Evolutionary conservation across 2,329 filamentous ascomycete genomes (phyloP), one percentile per base, ranked within the genome.

Genomic region (Stenocarpella maydis): DNA sequence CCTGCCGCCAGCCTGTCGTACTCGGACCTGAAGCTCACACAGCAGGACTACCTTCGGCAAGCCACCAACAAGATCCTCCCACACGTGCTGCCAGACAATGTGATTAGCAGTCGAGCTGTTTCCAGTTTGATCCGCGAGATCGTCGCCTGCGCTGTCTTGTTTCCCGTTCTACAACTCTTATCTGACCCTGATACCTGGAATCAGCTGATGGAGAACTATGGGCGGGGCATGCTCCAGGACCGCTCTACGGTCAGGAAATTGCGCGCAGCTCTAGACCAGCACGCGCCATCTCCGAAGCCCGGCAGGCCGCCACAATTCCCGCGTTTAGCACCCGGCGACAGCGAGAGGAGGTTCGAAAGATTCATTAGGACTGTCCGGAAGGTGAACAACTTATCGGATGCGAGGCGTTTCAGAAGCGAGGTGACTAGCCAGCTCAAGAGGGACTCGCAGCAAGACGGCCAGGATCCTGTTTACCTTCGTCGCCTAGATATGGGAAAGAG

Each of bases 161-260:
- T 90, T 50, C 96, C 96, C 0, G 83, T 97, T 26, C 86, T 98
- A 77, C 90, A 91, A 75, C 84, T 94, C 71, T 83, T 99, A 21
- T 89, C 93, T 6, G 95, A 99, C 74, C 95, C 97, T 1, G 97
- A 99, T 81, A 97, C 92, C 10, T 99, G 95, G 95, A 98, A 99
- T 76, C 95, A 98, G 79, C 81, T 97, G 70, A 94, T 98, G 86
- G 95, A 98, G 80, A 95, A 91, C 68, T 94, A 91, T 80, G 92
- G 94, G 21, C 90, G 93, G 61, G 91, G 92, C 31, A 91, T 97
- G 83, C 85, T 99, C 50, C 96, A 98, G 79, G 97, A 99, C 78
- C 90, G 97, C 45, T 98, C 97, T 72, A 98, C 95, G 0, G 95
- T 99, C 47, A 91, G 93, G 68, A 97, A 94, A 78, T 87, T 99